These are phyloP conservation scores for Cydonia oblonga DNA, from an alignment of 331 rosid species.

Conservation along the genomic window DNA sequence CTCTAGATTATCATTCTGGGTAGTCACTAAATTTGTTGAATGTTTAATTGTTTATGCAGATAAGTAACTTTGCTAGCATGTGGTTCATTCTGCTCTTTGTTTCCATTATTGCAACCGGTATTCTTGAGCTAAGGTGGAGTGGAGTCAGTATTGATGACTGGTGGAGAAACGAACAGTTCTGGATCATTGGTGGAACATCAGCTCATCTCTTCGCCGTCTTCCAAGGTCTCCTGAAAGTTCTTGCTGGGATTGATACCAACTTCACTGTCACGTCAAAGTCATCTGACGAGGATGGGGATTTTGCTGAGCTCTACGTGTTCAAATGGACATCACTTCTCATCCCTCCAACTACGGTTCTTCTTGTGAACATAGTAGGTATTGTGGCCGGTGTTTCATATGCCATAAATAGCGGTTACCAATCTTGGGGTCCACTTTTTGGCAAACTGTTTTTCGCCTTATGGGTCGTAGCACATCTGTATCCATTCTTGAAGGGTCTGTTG, in stretches of 20 bases:
- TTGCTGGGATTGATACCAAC: slow-evolving; percentile 94
- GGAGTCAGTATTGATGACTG: slow-evolving; percentile 96
- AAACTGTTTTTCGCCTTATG: slow-evolving; percentile 87
- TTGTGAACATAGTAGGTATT: slow-evolving; percentile 75
- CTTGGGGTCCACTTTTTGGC: slow-evolving; percentile 98
- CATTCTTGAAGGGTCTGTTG: slow-evolving; percentile 96
- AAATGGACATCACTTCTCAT: slow-evolving; percentile 98
- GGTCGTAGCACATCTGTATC: slow-evolving; percentile 95
- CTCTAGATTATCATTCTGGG: background rate
- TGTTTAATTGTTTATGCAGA: slow-evolving; percentile 40
- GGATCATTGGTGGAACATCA: slow-evolving; percentile 98
- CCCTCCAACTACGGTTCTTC: slow-evolving; percentile 95
- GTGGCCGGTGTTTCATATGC: slow-evolving; percentile 97
- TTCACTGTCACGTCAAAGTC: slow-evolving; percentile 97
- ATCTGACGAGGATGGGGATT: slow-evolving; percentile 86
- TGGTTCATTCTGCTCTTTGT: slow-evolving; percentile 94
- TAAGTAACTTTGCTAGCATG: slow-evolving; percentile 95
- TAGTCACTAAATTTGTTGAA: background rate
- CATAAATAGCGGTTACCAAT: slow-evolving; percentile 91
- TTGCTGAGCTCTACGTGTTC: slow-evolving; percentile 86
- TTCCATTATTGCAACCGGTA: slow-evolving; percentile 80
- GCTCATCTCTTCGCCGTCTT: slow-evolving; percentile 98
- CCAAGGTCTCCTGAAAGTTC: slow-evolving; percentile 96
- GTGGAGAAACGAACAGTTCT: slow-evolving; percentile 99
- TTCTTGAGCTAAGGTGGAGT: slow-evolving; percentile 99